Conservation (phyloP, 2,329 filamentous ascomycete species). For the Paecilomyces niveus region DNA sequence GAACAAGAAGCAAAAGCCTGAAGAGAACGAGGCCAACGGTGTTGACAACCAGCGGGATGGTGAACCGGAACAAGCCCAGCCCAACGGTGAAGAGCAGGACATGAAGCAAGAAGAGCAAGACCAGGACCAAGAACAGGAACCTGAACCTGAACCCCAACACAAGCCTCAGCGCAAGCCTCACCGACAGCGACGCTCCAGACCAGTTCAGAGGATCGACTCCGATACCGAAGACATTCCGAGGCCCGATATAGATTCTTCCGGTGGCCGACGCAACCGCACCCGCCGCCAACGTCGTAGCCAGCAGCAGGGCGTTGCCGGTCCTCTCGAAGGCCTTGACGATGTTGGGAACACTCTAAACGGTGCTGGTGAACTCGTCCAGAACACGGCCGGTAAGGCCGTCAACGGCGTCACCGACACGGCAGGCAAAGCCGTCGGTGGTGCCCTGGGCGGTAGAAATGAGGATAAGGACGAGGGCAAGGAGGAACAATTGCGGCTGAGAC, state of each 20-base stretch:
- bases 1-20: slow-evolving; percentile 18
- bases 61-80: slow-evolving; percentile 5
- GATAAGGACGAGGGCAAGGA: slow-evolving; percentile 5
- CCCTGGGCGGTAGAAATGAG: neutral
- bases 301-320: slow-evolving; percentile 37
- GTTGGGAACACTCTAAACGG: slow-evolving; percentile 47
- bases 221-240: slow-evolving; percentile 50
- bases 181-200: slow-evolving; percentile 20
- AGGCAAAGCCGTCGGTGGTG: slow-evolving; percentile 36
- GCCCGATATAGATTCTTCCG: slow-evolving; percentile 42
- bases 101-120: slow-evolving; percentile 6
- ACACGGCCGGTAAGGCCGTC: slow-evolving; percentile 42
- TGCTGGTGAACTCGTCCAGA: slow-evolving; percentile 48
- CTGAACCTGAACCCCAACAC: slow-evolving; percentile 4
- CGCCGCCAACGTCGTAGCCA: slow-evolving; percentile 49
- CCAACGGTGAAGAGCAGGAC: slow-evolving; percentile 7
- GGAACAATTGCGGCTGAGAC: slow-evolving; percentile 38
- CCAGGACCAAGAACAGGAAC: slow-evolving; percentile 19
- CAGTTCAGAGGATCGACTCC: slow-evolving; percentile 19
- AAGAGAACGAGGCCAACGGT: slow-evolving; percentile 12
- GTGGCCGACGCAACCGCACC: slow-evolving; percentile 45
- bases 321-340: slow-evolving; percentile 51
- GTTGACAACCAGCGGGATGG: slow-evolving; percentile 12
- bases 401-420: slow-evolving; percentile 30
- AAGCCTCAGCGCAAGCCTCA: slow-evolving; percentile 27